Percentiles rank a stretch among this genome's conserved stretches.
Conservation (phyloP, 176 grass and related monocot genomes). For the Elaeis guineensis region DNA sequence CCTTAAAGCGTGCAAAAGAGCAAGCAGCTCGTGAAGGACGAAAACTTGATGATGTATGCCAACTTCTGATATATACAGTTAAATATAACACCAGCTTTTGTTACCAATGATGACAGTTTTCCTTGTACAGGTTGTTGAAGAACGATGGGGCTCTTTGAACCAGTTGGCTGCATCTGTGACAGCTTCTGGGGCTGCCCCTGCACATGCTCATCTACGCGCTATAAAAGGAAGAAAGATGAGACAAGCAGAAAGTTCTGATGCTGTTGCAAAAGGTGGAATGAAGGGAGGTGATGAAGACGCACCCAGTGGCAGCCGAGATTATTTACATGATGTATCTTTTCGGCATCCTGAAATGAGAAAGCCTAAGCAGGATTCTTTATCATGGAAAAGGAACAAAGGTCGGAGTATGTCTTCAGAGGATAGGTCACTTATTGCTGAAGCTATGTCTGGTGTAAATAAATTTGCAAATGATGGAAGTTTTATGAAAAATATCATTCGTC, state of each 20-base stretch:
- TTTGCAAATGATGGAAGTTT: constrained; percentile 84
- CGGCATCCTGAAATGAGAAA: constrained; percentile 67
- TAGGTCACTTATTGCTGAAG: constrained; percentile 53
- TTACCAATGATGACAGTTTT: constrained; percentile 10
- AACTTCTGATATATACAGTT: no score
- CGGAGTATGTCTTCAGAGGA: constrained; percentile 63
- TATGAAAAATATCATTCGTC: constrained; percentile 52
- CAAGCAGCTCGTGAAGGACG: constrained; percentile 77
- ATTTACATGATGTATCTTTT: constrained; percentile 67
- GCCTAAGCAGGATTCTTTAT: constrained; percentile 58
- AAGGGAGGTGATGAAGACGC: constrained; percentile 20
- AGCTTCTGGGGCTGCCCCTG: constrained; percentile 45
- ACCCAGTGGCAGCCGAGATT: constrained; percentile 31
- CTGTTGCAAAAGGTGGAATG: constrained; percentile 11
- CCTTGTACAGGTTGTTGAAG: constrained; percentile 49
- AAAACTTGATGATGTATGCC: constrained; percentile 57
- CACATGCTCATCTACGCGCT: constrained; percentile 67
- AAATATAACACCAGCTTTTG: not conserved
- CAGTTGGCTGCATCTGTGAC: constrained; percentile 66
- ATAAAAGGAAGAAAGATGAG: constrained; percentile 66
- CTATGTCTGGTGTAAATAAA: constrained; percentile 67
- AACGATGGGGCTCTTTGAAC: constrained; percentile 77
- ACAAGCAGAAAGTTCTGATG: constrained; percentile 35
- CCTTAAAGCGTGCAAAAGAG: constrained; percentile 95
- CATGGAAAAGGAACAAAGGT: constrained; percentile 57